Percentiles rank a stretch among this genome's conserved stretches.
Evolutionary conservation across 371 early-diverging fungal species (phyloP).

Genomic region (Rhizopus stolonifer): DNA sequence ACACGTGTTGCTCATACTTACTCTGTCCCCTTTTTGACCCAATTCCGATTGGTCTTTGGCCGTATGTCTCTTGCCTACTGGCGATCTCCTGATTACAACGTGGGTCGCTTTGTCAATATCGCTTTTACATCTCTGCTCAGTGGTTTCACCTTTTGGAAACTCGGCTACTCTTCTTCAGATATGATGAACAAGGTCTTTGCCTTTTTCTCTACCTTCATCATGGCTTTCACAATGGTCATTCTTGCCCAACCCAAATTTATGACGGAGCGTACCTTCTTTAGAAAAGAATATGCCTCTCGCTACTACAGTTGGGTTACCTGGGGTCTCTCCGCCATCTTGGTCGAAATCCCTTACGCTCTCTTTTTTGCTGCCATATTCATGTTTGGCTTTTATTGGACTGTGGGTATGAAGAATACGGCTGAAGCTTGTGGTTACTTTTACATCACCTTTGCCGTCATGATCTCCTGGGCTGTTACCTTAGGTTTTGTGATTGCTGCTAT

Average conservation of each 20-base stretch:
- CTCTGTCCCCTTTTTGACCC: conserved; percentile 29
- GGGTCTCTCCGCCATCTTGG: conserved; percentile 43
- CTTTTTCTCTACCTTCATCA: conserved; percentile 60
- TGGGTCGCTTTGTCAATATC: conserved; percentile 48
- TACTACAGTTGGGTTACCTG: conserved; percentile 67
- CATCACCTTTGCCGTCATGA: conserved; percentile 48
- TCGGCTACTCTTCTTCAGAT: conserved; percentile 47
- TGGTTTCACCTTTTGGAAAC: conserved; percentile 59
- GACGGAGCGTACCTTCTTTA: conserved; percentile 59
- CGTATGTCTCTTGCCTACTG: conserved; percentile 57
- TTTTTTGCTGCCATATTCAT: conserved; percentile 50
- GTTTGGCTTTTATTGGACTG: conserved; percentile 62
- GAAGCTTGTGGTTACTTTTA: conserved; percentile 56
- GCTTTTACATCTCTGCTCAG: conserved; percentile 43
- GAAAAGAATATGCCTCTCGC: conserved; percentile 62
- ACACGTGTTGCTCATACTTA: conserved; percentile 18
- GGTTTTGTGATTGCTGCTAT: conserved; percentile 66
- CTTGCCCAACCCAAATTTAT: conserved; percentile 51
- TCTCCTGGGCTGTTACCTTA: conserved; percentile 59
- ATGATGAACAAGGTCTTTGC: conserved; percentile 67
- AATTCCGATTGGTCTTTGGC: conserved; percentile 39
- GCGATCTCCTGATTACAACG: conserved; percentile 58
- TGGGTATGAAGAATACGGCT: conserved; percentile 49
- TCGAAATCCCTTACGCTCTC: conserved; percentile 53
- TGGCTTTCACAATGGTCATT: conserved; percentile 41